Percentiles rank a stretch among this genome's conserved stretches.
phyloP scores from a whole-genome alignment of 768 basidiomycete species.

The Rhizopogon roseolus region DNA sequence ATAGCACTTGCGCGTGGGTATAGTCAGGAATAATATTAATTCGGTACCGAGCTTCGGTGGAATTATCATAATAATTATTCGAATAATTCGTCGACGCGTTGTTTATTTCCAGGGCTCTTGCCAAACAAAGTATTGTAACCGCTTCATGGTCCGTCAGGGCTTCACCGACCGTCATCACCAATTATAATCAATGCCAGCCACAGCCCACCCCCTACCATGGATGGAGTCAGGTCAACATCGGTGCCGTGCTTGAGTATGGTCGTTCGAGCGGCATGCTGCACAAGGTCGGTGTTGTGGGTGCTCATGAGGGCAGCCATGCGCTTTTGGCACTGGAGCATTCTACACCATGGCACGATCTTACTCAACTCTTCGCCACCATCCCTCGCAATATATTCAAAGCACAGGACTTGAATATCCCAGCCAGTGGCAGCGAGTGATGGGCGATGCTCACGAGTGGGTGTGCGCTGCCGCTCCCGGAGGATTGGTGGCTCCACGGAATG shows the following conservation, averaged over 20 bases:
- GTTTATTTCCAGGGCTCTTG: neutral
- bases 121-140: no score
- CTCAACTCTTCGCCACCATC: slow-evolving; percentile 54
- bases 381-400: slow-evolving; percentile 48
- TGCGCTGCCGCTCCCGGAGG: slow-evolving; percentile 77
- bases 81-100: neutral
- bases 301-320: no score
- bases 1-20: no score
- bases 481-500: slow-evolving; percentile 94
- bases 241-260: no score
- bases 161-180: no score
- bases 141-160: no score
- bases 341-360: slow-evolving; percentile 82
- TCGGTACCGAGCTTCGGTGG: neutral
- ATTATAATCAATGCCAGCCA: no score
- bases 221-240: no score
- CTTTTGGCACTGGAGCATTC: slow-evolving; percentile 63
- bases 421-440: slow-evolving; percentile 46
- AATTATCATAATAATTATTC: no score
- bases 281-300: no score
- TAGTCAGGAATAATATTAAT: neutral
- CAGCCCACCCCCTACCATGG: no score
- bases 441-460: slow-evolving; percentile 66
- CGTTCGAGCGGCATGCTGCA: no score
- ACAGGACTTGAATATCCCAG: slow-evolving; percentile 35